Evolutionary conservation across 768 basidiomycete species (phyloP), one percentile per base, ranked within the genome.

Genomic region (Kwoniella sp.): DNA sequence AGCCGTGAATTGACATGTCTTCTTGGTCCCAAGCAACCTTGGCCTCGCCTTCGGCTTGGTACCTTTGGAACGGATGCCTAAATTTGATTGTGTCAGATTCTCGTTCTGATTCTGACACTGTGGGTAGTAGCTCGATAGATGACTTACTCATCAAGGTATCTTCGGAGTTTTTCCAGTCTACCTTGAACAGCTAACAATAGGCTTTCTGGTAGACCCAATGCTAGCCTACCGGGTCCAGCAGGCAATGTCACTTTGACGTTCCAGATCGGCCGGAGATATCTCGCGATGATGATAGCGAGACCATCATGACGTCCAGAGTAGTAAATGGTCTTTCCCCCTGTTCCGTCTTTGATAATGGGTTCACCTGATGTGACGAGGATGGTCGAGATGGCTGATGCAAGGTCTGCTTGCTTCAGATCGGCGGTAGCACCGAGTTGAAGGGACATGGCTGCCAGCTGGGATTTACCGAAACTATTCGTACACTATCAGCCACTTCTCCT

Each of bases 251-350:
- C 82, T 73, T 88, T 91, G 56, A 85, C 83, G 72, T 88, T 90
- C 95, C 96, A 97, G 66, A 96, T 84, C 0, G 92, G 90, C 31
- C 92, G 83, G 23, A 96, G 82, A 26, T 96, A 84, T 50, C 96
- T 86, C 7, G 92, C 86, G 77, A 98, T 87, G 78, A 93, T 93
- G 29, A 95, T 80, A 0, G 89, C 89, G 54, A 98, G 84, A 1
- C 92, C 94, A 82, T 96, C 92, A 65, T 93, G 86, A 61, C 93
- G 85, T 30, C 93, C 90, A 69, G 91, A 93, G 80, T 90, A 96
- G 60, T 87, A 64, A 64, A 82, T 72, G 55, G 57, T 69, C n/a
- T 73, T 64, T 66, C 80, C 65, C 8, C 63, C 58, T 7, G 62
- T 26, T 90, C 92, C 64, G 37, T 70, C 69, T n/a, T 58, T 59